A percentile compares a stretch with the other conserved stretches of the same genome.
Evolutionary conservation across 768 basidiomycete species (phyloP).

Genomic region (Pholiota molesta): DNA sequence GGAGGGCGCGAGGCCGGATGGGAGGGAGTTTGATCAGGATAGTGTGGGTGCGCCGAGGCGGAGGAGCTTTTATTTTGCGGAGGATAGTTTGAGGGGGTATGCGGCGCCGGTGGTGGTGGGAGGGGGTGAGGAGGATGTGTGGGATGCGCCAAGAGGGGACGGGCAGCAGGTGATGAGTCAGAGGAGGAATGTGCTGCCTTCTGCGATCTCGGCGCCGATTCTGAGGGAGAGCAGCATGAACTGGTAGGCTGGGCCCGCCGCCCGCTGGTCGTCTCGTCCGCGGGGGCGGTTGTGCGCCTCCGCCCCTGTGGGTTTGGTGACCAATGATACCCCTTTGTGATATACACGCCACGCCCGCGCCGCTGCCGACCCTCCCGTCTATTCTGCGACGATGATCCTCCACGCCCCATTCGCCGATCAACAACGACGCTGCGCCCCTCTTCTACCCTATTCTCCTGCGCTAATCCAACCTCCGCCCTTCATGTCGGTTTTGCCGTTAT

Average conservation of each 20-base stretch:
- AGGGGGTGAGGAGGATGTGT: slow-evolving; percentile 19
- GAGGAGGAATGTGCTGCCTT: slow-evolving; percentile 61
- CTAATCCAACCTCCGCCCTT: neutral
- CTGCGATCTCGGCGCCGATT: slow-evolving; percentile 74
- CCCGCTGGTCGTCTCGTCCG: neutral
- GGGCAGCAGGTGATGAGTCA: slow-evolving; percentile 45
- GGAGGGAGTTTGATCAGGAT: slow-evolving; percentile 80
- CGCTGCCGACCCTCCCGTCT: neutral
- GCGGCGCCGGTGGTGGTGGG: slow-evolving; percentile 32
- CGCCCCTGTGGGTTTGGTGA: neutral
- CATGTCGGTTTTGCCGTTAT: neutral
- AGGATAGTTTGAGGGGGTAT: slow-evolving; percentile 75
- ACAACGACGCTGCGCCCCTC: neutral
- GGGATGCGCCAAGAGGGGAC: slow-evolving; percentile 15
- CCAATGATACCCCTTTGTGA: neutral
- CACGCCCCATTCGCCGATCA: too few relatives aligned
- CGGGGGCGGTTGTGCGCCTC: neutral
- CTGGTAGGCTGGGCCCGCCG: slow-evolving; percentile 57
- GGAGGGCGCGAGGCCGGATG: slow-evolving; percentile 55
- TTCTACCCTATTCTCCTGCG: neutral
- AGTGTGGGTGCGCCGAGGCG: slow-evolving; percentile 72
- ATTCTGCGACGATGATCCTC: neutral
- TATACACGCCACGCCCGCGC: neutral
- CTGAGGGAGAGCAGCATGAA: slow-evolving; percentile 84
- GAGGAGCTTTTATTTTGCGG: slow-evolving; percentile 85